Base-by-base conservation (phyloP, 2,329 filamentous ascomycete species). In the Sporothrix brunneoviolacea region DNA sequence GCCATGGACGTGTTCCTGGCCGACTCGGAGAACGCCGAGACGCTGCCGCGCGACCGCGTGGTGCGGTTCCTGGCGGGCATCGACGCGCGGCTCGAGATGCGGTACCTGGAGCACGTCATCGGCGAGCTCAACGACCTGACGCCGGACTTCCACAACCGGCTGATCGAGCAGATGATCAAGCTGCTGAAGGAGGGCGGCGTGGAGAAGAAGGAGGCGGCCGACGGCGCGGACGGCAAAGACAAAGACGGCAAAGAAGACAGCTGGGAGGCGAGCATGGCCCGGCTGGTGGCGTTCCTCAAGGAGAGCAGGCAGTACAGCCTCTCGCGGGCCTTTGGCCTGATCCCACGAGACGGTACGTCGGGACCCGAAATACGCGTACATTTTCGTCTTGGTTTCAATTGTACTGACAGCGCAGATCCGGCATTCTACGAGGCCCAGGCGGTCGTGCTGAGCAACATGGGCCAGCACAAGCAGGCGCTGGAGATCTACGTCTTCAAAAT, bases 401-500 rank as follows among this genome's bases (percentile, higher is more conserved):
- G 2, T 21, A 22, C 46, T 42, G 27, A 48, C 51, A 12, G 12
- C 21, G 16, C 57, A 91, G 89, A 96, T 64, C 74, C 90, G 0
- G 75, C 80, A 3, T 96, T 96, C 61, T 95, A 86, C 65, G 91
- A 97, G 65, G 83, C 89, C 2, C 83, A 91, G 54, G 93, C 93
- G 7, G 84, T 97, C 39, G 84, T 97, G 18, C 79, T 97, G 35
- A 90, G 88, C 67, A 94, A 93, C 59, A 95, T 97, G 88, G 89
- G 88, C 7, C 86, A 91, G 60, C 91, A 98, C 69, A 91, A 89
- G 63, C 90, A 97, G 68, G 93, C 93, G 0, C 72, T 98, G n/a
- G 86, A 93, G 64, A 95, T 98, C 47, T 98, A 95, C 64, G 91
- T 97, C 24, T 98, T 96, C 70, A 93, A 91, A 65, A 80, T 98